A percentile compares a stretch with the other conserved stretches of the same genome.
Evolutionary conservation across 2,329 filamentous ascomycete genomes (phyloP).

Genomic region (Emergomyces orientalis): DNA sequence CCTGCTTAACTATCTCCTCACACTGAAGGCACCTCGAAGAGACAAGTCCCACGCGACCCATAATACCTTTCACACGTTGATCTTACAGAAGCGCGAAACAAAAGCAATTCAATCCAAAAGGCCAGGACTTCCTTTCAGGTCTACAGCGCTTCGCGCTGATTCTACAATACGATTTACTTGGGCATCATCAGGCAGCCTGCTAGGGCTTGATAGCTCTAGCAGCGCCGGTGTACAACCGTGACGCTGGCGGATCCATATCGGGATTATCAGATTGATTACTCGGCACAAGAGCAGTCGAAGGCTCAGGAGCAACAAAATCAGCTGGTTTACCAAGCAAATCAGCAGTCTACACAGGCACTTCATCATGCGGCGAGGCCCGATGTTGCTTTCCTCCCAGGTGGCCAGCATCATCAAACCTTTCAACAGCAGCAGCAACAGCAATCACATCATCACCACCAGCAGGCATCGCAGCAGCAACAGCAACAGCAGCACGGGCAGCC

Average conservation of each 20-base stretch:
- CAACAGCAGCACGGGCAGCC: conserved; percentile 27
- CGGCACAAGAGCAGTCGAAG: conserved; percentile 57
- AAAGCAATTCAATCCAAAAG: neutral
- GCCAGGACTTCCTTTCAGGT: neutral
- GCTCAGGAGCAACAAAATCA: conserved; percentile 55
- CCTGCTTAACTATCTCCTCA: neutral
- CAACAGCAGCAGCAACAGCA: conserved; percentile 34
- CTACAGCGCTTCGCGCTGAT: conserved; percentile 2
- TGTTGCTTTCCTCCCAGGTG: conserved; percentile 26
- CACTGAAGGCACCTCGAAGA: neutral
- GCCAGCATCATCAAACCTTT: conserved; percentile 25
- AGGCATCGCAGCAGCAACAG: conserved; percentile 23
- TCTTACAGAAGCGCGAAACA: neutral
- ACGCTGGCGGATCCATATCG: conserved; percentile 68
- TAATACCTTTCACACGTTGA: neutral
- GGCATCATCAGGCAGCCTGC: conserved; percentile 39
- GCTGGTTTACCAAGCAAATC: conserved; percentile 51
- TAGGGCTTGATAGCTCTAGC: conserved; percentile 65
- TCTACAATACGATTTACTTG: conserved; percentile 10
- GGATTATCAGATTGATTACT: conserved; percentile 68
- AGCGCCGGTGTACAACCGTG: conserved; percentile 61
- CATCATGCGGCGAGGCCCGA: conserved; percentile 29
- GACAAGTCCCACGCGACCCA: neutral
- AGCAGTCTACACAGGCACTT: conserved; percentile 29
- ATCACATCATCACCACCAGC: conserved; percentile 24